phyloP scores from a whole-genome alignment of 2,329 filamentous ascomycete genomes.

The Stagonosporopsis rhizophila region DNA sequence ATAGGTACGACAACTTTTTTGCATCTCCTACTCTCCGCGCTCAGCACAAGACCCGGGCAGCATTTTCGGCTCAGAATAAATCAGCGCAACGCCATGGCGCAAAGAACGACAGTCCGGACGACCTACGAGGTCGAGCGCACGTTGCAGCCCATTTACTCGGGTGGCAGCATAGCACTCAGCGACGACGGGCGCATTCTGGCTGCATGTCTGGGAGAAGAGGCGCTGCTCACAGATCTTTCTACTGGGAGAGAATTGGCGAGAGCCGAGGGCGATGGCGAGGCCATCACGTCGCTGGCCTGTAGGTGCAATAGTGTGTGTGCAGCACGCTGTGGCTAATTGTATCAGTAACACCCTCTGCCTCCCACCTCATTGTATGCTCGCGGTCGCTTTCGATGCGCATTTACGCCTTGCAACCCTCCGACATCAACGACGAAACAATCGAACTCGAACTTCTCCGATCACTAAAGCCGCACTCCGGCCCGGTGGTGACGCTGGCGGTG shows the following conservation, averaged over 20 bases:
- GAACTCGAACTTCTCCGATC: slow-evolving; percentile 73
- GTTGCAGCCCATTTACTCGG: slow-evolving; percentile 92
- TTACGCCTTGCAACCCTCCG: slow-evolving; percentile 72
- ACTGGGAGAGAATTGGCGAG: slow-evolving; percentile 82
- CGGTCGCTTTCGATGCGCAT: slow-evolving; percentile 96
- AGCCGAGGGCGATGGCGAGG: slow-evolving; percentile 80
- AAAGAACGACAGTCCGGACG: slow-evolving; percentile 72
- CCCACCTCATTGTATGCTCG: slow-evolving; percentile 89
- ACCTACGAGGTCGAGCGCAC: slow-evolving; percentile 86
- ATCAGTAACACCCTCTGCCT: slow-evolving; percentile 83
- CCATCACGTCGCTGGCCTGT: slow-evolving; percentile 77
- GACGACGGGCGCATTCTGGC: slow-evolving; percentile 82
- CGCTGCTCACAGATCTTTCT: slow-evolving; percentile 81
- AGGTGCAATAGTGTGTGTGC: slow-evolving; percentile 25
- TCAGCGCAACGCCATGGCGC: slow-evolving; percentile 53
- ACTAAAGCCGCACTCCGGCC: slow-evolving; percentile 87
- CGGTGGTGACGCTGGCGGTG: slow-evolving; percentile 84
- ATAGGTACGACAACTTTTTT: slow-evolving; percentile 48
- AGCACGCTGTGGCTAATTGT: slow-evolving; percentile 25
- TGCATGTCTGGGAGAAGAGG: slow-evolving; percentile 91
- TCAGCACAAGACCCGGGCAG: not conserved
- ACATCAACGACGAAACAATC: slow-evolving; percentile 64
- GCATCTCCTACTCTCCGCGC: slow-evolving; percentile 30
- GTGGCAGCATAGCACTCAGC: slow-evolving; percentile 85
- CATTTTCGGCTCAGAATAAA: slow-evolving; percentile 17